phyloP scores from a whole-genome alignment of 371 early-diverging fungal genomes.

The Rhizopus stolonifer region DNA sequence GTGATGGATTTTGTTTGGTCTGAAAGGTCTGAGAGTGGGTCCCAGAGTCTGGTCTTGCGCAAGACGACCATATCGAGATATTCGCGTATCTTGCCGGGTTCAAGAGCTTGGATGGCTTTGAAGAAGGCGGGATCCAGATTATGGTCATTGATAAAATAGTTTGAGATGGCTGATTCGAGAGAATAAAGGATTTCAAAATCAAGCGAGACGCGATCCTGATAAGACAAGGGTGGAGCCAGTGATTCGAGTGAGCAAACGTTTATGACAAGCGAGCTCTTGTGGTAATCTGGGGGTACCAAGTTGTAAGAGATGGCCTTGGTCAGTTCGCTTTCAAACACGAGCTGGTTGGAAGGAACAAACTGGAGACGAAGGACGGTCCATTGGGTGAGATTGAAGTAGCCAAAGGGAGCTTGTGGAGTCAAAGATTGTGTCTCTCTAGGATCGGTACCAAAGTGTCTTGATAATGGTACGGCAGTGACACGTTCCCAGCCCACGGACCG shows the following conservation, averaged over 20 bases:
- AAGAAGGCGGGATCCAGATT: constrained; percentile 44
- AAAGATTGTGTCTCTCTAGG: constrained; percentile 7
- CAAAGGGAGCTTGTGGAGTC: constrained; percentile 11
- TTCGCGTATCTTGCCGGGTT: constrained; percentile 26
- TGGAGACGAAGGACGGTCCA: constrained; percentile 42
- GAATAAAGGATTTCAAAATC: constrained; percentile 46
- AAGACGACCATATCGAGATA: constrained; percentile 34
- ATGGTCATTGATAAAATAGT: constrained; percentile 36
- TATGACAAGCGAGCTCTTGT: neutral
- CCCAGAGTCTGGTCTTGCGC: constrained; percentile 34
- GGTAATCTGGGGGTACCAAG: constrained; percentile 28
- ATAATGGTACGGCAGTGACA: constrained; percentile 25
- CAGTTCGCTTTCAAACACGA: constrained; percentile 23
- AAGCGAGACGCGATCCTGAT: constrained; percentile 25
- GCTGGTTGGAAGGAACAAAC: constrained; percentile 11
- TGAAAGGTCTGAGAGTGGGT: constrained; percentile 6
- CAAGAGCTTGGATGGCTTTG: constrained; percentile 19
- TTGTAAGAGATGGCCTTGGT: constrained; percentile 40
- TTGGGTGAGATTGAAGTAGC: constrained; percentile 25
- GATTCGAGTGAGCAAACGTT: neutral
- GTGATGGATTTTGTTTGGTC: too few species aligned
- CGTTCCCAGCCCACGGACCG: constrained; percentile 23
- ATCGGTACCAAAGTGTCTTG: neutral
- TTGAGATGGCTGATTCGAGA: constrained; percentile 45
- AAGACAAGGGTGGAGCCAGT: constrained; percentile 16